phyloP scores from a whole-genome alignment of 306 rosid genomes.

The Dalbergia cochinchinensis region DNA sequence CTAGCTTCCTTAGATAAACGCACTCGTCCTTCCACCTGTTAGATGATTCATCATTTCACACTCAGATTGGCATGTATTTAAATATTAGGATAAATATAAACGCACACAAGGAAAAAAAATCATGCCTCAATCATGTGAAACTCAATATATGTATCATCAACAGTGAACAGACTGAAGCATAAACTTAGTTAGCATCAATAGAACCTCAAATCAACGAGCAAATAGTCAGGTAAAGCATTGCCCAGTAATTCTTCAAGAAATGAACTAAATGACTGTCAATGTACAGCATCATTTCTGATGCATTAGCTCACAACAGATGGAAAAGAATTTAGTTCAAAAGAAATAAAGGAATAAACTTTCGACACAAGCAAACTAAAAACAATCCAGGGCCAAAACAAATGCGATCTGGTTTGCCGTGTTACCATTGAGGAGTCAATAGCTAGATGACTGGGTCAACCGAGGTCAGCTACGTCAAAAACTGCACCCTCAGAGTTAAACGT shows the following conservation, averaged over 20 bases:
- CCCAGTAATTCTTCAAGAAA: conserved; percentile 17
- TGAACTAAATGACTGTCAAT: conserved; percentile 14
- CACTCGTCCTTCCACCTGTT: conserved; percentile 90
- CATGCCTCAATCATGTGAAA: conserved; percentile 7
- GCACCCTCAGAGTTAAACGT: conserved; percentile 25
- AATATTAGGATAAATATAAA: conserved; percentile 2
- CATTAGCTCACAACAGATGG: conserved; percentile 22
- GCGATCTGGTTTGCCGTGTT: conserved; percentile 16
- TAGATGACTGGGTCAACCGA: conserved; percentile 34
- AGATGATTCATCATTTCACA: conserved; percentile 30
- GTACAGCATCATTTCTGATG: conserved; percentile 20
- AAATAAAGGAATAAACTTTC: conserved; percentile 18
- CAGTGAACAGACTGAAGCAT: conserved; percentile 24
- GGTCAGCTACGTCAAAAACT: conserved; percentile 26
- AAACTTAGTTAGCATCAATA: conserved; percentile 2
- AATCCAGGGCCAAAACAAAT: not conserved
- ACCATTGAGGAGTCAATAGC: conserved; percentile 34
- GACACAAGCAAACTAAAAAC: conserved; percentile 28
- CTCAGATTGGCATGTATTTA: conserved; percentile 20
- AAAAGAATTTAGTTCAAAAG: conserved; percentile 26
- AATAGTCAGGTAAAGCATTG: conserved; percentile 22
- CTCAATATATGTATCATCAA: conserved; percentile 21
- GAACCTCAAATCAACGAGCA: conserved; percentile 3
- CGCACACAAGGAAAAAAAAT: conserved; percentile 22
- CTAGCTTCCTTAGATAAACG: conserved; percentile 74